Evolutionary conservation across 495 filamentous ascomycete species (phyloP).

Genomic region (Penicillium herquei): DNA sequence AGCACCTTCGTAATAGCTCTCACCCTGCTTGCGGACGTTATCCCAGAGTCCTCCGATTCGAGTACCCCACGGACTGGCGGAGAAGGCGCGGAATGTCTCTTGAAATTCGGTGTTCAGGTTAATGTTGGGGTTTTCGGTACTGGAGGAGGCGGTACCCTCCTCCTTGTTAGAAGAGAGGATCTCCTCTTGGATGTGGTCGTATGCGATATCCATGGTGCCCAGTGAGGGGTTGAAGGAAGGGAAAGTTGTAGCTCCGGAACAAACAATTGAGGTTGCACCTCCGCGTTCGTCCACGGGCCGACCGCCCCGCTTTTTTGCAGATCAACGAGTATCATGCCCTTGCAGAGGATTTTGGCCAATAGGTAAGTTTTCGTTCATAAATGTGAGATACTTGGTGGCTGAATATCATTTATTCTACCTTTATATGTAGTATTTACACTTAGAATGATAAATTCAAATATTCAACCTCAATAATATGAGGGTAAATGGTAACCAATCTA

Average conservation of each 20-base stretch:
- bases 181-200: constrained; percentile 95
- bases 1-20: constrained; percentile 80
- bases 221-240: constrained; percentile 2
- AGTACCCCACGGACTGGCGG: constrained; percentile 80
- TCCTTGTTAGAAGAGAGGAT: constrained; percentile 62
- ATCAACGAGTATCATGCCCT: constrained; percentile 1
- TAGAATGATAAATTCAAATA: too few relatives aligned
- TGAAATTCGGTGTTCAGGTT: constrained; percentile 85
- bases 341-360: background rate
- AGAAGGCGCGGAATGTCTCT: constrained; percentile 93
- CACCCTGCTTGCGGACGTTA: constrained; percentile 87
- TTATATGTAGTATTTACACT: too few relatives aligned
- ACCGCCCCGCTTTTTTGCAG: constrained; percentile 28
- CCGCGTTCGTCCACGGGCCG: constrained; percentile 28
- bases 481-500: too few relatives aligned
- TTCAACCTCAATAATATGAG: too few relatives aligned
- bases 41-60: constrained; percentile 85
- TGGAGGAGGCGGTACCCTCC: constrained; percentile 17
- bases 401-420: too few relatives aligned
- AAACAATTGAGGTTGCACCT: constrained; percentile 19
- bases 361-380: too few relatives aligned
- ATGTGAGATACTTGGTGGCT: too few relatives aligned
- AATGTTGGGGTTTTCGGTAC: constrained; percentile 42
- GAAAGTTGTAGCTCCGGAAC: constrained; percentile 11
- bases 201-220: constrained; percentile 82